A percentile compares a stretch with the other conserved stretches of the same genome.
These are phyloP conservation scores for Anaeromyces robustus DNA, from an alignment of 192 early-diverging fungal species.

Conservation along the genomic window DNA sequence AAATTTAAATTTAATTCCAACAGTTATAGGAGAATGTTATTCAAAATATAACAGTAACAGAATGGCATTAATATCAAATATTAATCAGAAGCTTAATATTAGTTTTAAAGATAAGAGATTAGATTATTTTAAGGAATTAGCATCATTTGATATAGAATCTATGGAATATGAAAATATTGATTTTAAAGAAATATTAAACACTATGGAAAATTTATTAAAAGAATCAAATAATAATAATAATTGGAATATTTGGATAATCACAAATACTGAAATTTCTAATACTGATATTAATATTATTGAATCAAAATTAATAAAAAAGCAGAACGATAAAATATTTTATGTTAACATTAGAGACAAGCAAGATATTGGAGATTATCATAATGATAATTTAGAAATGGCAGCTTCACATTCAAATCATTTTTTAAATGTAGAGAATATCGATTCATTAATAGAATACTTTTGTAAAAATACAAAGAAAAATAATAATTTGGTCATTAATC, in stretches of 20 bases:
- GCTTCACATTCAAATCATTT: not conserved
- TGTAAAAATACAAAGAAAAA: not conserved
- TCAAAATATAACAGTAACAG: not conserved
- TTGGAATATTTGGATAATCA: not conserved
- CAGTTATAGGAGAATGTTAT: not conserved
- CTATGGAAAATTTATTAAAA: not conserved
- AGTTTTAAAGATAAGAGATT: not conserved
- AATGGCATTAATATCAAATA: not conserved
- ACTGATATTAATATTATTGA: not conserved
- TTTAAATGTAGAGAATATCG: not conserved
- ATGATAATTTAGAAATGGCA: not conserved
- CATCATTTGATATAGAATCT: not conserved
- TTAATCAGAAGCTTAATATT: not conserved
- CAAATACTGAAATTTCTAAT: not conserved
- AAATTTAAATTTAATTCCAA: not conserved
- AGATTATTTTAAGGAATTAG: not conserved
- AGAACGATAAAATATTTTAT: not conserved
- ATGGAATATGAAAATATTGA: not conserved
- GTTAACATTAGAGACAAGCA: not conserved
- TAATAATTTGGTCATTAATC: not conserved
- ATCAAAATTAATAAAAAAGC: not conserved
- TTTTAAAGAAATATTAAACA: not conserved
- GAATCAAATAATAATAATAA: not conserved
- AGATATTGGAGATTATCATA: not conserved
- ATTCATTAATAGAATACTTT: not conserved